Percentiles rank a stretch among this genome's conserved stretches.
These are phyloP conservation scores for Gymnopilus dilepis DNA, from an alignment of 768 basidiomycete genomes.

Conservation along the genomic window DNA sequence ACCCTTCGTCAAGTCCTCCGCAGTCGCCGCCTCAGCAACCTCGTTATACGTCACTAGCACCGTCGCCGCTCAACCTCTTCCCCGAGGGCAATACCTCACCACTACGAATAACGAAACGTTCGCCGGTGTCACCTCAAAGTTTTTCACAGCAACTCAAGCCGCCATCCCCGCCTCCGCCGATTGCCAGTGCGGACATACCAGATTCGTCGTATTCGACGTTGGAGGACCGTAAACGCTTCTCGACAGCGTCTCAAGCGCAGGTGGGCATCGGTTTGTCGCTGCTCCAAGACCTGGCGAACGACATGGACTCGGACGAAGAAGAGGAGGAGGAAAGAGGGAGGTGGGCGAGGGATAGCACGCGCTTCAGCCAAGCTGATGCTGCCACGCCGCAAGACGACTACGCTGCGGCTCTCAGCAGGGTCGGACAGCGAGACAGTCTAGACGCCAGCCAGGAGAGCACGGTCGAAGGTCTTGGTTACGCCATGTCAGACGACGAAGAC, in stretches of 20 bases:
- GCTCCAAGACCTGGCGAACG: conserved; percentile 54
- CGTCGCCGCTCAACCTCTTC: conserved; percentile 21
- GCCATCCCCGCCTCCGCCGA: not conserved
- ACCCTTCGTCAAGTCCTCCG: conserved; percentile 10
- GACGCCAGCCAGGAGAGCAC: conserved; percentile 27
- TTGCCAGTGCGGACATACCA: conserved; percentile 18
- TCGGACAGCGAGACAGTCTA: conserved; percentile 13
- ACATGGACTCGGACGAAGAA: conserved; percentile 38
- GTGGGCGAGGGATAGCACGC: not conserved
- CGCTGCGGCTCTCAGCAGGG: not conserved
- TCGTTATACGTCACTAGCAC: conserved; percentile 19
- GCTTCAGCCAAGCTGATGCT: not conserved
- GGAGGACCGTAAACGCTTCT: conserved; percentile 31
- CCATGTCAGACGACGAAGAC: conserved; percentile 22
- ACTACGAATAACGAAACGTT: conserved; percentile 34
- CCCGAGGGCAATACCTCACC: conserved; percentile 21
- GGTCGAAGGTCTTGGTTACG: conserved; percentile 31
- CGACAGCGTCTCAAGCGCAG: conserved; percentile 59
- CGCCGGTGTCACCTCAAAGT: conserved; percentile 18
- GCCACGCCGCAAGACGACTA: not conserved
- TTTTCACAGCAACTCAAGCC: not conserved
- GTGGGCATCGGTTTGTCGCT: conserved; percentile 74
- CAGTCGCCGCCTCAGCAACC: conserved; percentile 23
- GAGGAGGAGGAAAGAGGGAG: conserved; percentile 25
- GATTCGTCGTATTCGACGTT: conserved; percentile 30